Evolutionary conservation across 148 eudicot genomes (phyloP).

Genomic region (Fagopyrum esculentum): DNA sequence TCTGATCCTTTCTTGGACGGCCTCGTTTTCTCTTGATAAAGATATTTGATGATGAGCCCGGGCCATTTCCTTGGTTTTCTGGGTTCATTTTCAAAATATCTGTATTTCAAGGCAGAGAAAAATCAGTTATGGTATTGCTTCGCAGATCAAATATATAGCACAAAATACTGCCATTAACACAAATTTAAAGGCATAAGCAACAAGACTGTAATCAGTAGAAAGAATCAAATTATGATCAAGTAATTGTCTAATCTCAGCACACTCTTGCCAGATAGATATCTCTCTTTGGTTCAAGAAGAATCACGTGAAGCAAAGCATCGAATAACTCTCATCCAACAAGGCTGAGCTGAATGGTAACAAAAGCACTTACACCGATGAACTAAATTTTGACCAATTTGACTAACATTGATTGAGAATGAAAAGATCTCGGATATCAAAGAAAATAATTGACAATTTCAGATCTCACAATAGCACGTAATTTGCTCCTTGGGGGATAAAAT

Average conservation of each 20-base stretch:
- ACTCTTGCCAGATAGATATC: neutral
- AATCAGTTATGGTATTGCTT: neutral
- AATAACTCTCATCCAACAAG: neutral
- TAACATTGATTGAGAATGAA: neutral
- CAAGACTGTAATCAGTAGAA: neutral
- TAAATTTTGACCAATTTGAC: neutral
- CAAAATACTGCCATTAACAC: neutral
- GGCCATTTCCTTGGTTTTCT: conserved; percentile 27
- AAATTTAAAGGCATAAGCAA: neutral
- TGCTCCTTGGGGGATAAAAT: neutral
- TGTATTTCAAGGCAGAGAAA: conserved; percentile 11
- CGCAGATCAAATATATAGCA: neutral
- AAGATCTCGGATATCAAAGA: neutral
- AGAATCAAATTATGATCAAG: neutral
- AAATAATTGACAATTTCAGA: neutral
- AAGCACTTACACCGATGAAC: neutral
- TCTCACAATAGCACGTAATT: neutral
- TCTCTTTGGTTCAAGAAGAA: neutral
- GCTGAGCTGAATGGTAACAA: no score
- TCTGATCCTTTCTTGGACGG: conserved; percentile 79
- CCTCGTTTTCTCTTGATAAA: conserved; percentile 74
- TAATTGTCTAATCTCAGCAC: neutral
- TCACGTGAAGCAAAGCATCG: neutral
- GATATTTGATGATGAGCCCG: conserved; percentile 20
- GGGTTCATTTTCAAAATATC: conserved; percentile 45